phyloP scores from a whole-genome alignment of 2,329 filamentous ascomycete genomes.

The Chaetomium olivaceum region DNA sequence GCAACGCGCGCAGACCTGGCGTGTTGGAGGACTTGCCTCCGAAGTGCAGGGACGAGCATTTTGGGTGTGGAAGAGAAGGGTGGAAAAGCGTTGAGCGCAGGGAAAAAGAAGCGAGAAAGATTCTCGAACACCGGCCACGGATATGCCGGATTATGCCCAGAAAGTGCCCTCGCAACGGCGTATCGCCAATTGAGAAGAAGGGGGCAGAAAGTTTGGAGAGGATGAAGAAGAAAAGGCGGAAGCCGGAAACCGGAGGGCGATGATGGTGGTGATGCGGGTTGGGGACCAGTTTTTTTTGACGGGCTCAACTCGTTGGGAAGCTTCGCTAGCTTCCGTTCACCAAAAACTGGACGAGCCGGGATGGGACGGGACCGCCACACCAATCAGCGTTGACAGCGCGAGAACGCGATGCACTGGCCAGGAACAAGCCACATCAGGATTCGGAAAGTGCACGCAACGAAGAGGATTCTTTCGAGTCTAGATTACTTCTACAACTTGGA shows the following conservation, averaged over 20 bases:
- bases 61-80: conserved; percentile 33
- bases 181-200: conserved; percentile 28
- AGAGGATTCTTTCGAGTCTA: neutral
- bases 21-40: conserved; percentile 61
- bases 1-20: conserved; percentile 52
- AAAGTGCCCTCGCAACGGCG: conserved; percentile 16
- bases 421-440: conserved; percentile 7
- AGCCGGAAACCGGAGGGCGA: conserved; percentile 31
- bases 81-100: conserved; percentile 28
- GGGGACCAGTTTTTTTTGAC: conserved; percentile 33
- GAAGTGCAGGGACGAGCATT: conserved; percentile 65
- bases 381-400: conserved; percentile 32
- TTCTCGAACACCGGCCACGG: conserved; percentile 20
- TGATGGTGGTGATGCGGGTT: conserved; percentile 30
- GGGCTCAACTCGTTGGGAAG: conserved; percentile 35
- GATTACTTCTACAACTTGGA: neutral
- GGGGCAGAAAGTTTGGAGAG: conserved; percentile 16
- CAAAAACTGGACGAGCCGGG: conserved; percentile 29
- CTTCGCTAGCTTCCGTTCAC: conserved; percentile 32
- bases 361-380: conserved; percentile 20
- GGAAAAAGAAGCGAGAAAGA: conserved; percentile 29
- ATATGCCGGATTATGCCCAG: conserved; percentile 7
- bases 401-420: conserved; percentile 10
- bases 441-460: neutral
- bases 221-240: conserved; percentile 18